Evolutionary conservation across 2,329 filamentous ascomycete species (phyloP).

Genomic region (Pseudocercospora musae): DNA sequence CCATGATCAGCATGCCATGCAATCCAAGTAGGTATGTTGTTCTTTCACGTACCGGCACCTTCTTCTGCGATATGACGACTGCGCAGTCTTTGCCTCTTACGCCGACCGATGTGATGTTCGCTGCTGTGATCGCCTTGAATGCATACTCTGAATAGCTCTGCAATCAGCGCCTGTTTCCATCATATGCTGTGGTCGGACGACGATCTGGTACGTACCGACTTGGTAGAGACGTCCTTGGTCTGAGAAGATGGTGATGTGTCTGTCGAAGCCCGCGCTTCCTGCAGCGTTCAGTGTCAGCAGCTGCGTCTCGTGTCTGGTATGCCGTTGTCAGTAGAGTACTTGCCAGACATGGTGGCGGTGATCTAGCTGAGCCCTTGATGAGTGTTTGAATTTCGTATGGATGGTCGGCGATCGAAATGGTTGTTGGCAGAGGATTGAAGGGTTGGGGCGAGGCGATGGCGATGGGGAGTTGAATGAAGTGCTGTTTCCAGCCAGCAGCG

Average conservation of each 20-base stretch:
- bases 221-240: slow-evolving; percentile 98
- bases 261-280: slow-evolving; percentile 89
- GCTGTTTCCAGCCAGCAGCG: background rate
- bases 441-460: background rate
- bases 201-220: slow-evolving; percentile 72
- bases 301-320: slow-evolving; percentile 11
- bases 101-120: slow-evolving; percentile 97
- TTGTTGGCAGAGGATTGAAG: background rate
- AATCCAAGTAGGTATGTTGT: background rate
- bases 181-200: background rate
- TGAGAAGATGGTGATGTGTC: slow-evolving; percentile 99
- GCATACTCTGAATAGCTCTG: slow-evolving; percentile 75
- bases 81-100: slow-evolving; percentile 95
- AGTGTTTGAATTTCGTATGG: background rate
- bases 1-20: slow-evolving; percentile 18
- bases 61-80: slow-evolving; percentile 97
- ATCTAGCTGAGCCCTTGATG: background rate
- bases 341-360: slow-evolving; percentile 32
- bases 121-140: slow-evolving; percentile 99
- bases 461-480: background rate
- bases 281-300: slow-evolving; percentile 25
- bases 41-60: slow-evolving; percentile 76
- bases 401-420: background rate
- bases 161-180: slow-evolving; percentile 21
- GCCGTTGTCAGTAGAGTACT: slow-evolving; percentile 12